Percentiles rank a stretch among this genome's conserved stretches.
Conservation (phyloP, 139 green algal species). For the Pseudopediastrum boryanum region DNA sequence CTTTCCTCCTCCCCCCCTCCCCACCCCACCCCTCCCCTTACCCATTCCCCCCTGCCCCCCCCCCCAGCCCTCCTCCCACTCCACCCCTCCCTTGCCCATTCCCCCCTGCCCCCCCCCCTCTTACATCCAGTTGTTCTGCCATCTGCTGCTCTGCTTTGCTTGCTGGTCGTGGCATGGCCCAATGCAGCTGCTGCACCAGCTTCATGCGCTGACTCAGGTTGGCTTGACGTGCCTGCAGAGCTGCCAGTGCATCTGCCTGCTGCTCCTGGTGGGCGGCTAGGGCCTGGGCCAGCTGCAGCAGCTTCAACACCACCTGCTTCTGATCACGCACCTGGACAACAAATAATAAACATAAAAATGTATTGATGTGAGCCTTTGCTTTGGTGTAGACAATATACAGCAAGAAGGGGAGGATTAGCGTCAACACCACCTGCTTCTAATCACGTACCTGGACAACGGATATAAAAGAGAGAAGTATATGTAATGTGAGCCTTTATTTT, state of each 20-base stretch:
- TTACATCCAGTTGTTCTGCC: conserved; percentile 29
- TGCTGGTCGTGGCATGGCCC: conserved; percentile 9
- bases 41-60: neutral
- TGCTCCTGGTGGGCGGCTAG: neutral
- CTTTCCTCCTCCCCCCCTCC: neutral
- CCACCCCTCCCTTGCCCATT: neutral
- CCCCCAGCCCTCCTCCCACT: neutral
- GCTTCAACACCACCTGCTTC: neutral
- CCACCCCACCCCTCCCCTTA: neutral
- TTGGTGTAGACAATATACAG: neutral
- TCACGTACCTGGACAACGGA: too few species aligned
- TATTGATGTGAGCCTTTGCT: neutral
- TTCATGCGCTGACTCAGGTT: conserved; percentile 23
- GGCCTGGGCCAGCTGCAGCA: conserved; percentile 5
- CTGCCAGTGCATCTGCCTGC: conserved; percentile 10
- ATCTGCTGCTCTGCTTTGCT: conserved; percentile 31
- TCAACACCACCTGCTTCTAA: neutral
- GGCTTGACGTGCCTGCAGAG: neutral
- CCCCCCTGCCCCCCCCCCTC: too few species aligned
- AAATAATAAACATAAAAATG: neutral
- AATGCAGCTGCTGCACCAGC: conserved; percentile 34
- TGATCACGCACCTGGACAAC: neutral
- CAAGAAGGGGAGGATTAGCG: neutral
- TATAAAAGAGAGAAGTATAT: too few species aligned
- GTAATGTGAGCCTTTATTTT: too few species aligned